Percentiles rank a stretch among this genome's conserved stretches.
phyloP scores from a whole-genome alignment of 2,329 filamentous ascomycete species.

The Diaporthe ampelina region DNA sequence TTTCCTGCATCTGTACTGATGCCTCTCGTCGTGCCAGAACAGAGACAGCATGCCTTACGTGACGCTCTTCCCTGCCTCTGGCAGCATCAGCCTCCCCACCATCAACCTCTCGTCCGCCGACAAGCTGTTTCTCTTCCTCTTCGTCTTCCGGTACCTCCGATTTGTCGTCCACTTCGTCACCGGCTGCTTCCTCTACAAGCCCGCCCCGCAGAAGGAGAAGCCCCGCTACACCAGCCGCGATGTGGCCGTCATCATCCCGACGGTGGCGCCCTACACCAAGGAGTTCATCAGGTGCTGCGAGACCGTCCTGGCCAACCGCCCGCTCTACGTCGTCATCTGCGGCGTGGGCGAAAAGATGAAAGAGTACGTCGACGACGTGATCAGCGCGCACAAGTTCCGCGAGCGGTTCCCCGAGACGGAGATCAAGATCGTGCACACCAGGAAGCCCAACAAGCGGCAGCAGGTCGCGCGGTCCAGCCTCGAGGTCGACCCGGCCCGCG shows the following conservation, averaged over 20 bases:
- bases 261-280: conserved; percentile 57
- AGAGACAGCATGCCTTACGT: background rate
- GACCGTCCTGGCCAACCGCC: conserved; percentile 56
- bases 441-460: conserved; percentile 60
- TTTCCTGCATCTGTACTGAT: background rate
- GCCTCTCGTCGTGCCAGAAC: too few species aligned
- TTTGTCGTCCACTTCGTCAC: conserved; percentile 57
- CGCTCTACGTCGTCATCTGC: conserved; percentile 58
- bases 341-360: conserved; percentile 55
- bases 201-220: conserved; percentile 46
- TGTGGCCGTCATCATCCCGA: conserved; percentile 66
- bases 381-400: conserved; percentile 35
- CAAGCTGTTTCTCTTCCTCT: conserved; percentile 52
- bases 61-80: background rate
- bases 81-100: background rate
- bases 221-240: conserved; percentile 54
- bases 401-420: conserved; percentile 41
- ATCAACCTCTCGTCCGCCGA: background rate
- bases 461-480: conserved; percentile 58
- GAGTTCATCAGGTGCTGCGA: conserved; percentile 59
- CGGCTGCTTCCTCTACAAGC: conserved; percentile 56
- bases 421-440: conserved; percentile 50
- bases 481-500: conserved; percentile 51
- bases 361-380: conserved; percentile 37
- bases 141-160: conserved; percentile 61